Conservation (phyloP, 768 basidiomycete genomes). For the Mycena vitilis region DNA sequence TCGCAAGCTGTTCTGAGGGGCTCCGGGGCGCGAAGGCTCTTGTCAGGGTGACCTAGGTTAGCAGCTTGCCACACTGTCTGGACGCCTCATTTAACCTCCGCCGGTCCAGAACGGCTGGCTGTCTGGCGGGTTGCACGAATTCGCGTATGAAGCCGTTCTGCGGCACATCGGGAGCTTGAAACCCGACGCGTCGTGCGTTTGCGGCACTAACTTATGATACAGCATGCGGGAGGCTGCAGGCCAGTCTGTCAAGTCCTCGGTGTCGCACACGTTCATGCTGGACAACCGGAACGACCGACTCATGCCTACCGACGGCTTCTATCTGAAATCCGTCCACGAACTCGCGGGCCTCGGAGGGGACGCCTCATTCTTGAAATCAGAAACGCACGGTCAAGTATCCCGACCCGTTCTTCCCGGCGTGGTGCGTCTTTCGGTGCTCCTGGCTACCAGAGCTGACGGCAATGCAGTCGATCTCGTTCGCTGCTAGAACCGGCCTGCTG, state of each 20-base stretch:
- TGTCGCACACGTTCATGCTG: constrained; percentile 80
- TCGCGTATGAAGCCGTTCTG: constrained; percentile 86
- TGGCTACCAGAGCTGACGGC: constrained; percentile 9
- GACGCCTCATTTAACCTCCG: constrained; percentile 36
- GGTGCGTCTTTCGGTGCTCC: constrained; percentile 53
- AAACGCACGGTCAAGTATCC: constrained; percentile 73
- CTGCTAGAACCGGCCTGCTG: constrained; percentile 78
- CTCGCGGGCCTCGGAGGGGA: constrained; percentile 88
- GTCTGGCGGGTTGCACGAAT: constrained; percentile 70
- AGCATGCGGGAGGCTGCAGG: constrained; percentile 91
- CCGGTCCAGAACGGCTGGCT: constrained; percentile 50
- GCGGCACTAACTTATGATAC: constrained; percentile 8
- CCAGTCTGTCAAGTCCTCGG: constrained; percentile 80
- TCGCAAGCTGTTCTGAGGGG: constrained; percentile 77
- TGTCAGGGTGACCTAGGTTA: constrained; percentile 80
- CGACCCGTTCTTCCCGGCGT: constrained; percentile 67
- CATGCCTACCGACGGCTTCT: constrained; percentile 69
- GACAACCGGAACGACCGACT: constrained; percentile 84
- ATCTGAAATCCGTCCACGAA: constrained; percentile 73
- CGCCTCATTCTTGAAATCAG: constrained; percentile 79
- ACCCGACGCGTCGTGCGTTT: constrained; percentile 70
- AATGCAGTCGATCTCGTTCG: constrained; percentile 72
- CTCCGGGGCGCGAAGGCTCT: constrained; percentile 73
- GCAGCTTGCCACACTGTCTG: constrained; percentile 42
- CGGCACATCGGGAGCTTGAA: constrained; percentile 79